These are phyloP conservation scores for Aspergillus sp. DNA, from an alignment of 2,329 filamentous ascomycete genomes.

Conservation along the genomic window DNA sequence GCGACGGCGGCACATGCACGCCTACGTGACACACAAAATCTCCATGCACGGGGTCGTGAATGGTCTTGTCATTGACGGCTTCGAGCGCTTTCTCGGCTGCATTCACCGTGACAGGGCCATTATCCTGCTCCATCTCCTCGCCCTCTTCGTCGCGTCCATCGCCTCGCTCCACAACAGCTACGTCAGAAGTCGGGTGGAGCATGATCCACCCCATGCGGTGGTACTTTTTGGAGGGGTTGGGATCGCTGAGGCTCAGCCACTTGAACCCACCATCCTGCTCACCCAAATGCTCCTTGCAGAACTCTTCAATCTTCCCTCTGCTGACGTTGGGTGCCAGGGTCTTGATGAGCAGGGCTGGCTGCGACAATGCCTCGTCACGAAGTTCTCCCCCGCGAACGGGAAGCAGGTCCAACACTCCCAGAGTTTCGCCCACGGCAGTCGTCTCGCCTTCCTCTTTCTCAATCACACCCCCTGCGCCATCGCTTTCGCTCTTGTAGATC, in stretches of 20 bases:
- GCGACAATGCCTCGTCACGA: conserved; percentile 76
- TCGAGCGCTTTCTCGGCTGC: conserved; percentile 82
- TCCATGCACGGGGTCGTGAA: conserved; percentile 84
- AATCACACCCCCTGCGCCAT: conserved; percentile 71
- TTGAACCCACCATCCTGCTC: conserved; percentile 88
- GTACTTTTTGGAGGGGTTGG: conserved; percentile 92
- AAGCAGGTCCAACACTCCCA: conserved; percentile 84
- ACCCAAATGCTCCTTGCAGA: conserved; percentile 88
- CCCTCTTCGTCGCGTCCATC: conserved; percentile 63
- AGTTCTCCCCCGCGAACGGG: conserved; percentile 77
- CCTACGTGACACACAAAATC: conserved; percentile 98
- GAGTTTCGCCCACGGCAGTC: conserved; percentile 80
- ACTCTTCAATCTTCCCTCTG: conserved; percentile 82
- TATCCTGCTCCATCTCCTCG: conserved; percentile 43
- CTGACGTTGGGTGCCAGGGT: conserved; percentile 95
- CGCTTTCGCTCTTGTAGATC: conserved; percentile 85
- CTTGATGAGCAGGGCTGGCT: conserved; percentile 93
- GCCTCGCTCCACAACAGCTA: conserved; percentile 58
- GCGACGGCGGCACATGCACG: conserved; percentile 79
- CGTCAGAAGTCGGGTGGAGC: conserved; percentile 70
- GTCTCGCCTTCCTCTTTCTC: conserved; percentile 96
- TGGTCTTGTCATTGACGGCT: conserved; percentile 95
- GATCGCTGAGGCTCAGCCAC: conserved; percentile 91
- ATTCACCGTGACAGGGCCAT: conserved; percentile 24
- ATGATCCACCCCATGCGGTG: conserved; percentile 99